Percentiles rank a stretch among this genome's conserved stretches.
These are phyloP conservation scores for Cercophora newfieldiana DNA, from an alignment of 495 filamentous ascomycete species.

Conservation along the genomic window DNA sequence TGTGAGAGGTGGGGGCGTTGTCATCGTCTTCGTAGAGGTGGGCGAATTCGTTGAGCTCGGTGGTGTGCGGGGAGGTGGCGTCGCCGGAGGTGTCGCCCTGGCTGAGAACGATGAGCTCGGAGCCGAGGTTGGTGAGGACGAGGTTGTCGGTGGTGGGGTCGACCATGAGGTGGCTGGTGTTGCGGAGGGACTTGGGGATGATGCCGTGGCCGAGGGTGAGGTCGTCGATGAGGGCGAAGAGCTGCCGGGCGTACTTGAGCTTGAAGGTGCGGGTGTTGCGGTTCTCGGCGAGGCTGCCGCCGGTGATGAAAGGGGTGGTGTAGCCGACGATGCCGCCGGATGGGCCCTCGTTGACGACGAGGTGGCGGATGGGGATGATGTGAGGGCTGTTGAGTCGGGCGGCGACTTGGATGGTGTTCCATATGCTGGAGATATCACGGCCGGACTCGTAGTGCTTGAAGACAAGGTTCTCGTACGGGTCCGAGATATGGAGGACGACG, in stretches of 20 bases:
- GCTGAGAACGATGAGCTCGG: neutral
- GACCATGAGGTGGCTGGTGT: neutral
- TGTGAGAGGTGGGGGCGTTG: neutral
- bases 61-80: neutral
- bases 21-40: neutral
- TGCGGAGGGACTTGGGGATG: constrained; percentile 1
- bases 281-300: neutral
- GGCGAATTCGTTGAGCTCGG: neutral
- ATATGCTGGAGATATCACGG: neutral
- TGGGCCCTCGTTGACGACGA: constrained; percentile 1
- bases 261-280: neutral
- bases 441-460: constrained; percentile 9
- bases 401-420: neutral
- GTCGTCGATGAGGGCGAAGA: constrained; percentile 15
- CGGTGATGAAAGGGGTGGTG: neutral
- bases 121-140: constrained; percentile 5
- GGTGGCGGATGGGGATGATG: constrained; percentile 7
- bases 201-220: constrained; percentile 15
- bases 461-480: neutral
- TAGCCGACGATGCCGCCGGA: constrained; percentile 9
- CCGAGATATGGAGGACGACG: constrained; percentile 3
- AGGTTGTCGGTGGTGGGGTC: constrained; percentile 12
- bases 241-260: neutral
- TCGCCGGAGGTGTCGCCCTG: neutral
- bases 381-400: neutral